Evolutionary conservation across 106 monocot genomes (phyloP), one percentile per base, ranked within the genome.

Genomic region (Agapanthus africanus): DNA sequence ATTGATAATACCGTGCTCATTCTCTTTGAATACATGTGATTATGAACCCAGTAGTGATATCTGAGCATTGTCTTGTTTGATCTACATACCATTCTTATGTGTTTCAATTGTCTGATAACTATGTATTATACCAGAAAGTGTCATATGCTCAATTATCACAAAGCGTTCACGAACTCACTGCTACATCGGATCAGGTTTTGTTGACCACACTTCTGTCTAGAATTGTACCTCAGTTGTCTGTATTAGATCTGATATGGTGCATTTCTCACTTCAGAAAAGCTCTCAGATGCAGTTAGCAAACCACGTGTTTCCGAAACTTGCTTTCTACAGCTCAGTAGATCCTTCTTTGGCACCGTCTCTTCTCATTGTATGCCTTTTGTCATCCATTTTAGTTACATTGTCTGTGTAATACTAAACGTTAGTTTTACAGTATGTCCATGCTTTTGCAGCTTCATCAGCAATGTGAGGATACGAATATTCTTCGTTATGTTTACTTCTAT

Each of bases 401-500:
- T 57, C 16, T 27, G 30, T 30, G 56, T n/a, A n/a, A n/a, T n/a
- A n/a, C n/a, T n/a, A n/a, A n/a, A n/a, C n/a, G n/a, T n/a, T n/a
- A n/a, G n/a, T n/a, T n/a, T n/a, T n/a, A n/a, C n/a, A n/a, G n/a
- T 34, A 35, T 11, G 30, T 63, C 21, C 49, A 8, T 40, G 40
- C 9, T 65, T 34, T 67, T 86, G 66, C 84, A 95, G 95, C 91
- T 95, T 71, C 91, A 82, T 74, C 95, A 95, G 35, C 95, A 95
- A 71, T 88, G 88, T 40, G 95, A 95, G 65, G 91, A 95, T 63
- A 88, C 91, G 52, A 91, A 57, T 76, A 83, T 95, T 63, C 73
- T 95, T 57, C 91, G 95, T 21, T 95, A 95, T 88, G 91, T 95
- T 46, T 95, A 95, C 77, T 95, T 91, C 77, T 95, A 95, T 59